Percentiles rank a stretch among this genome's conserved stretches.
phyloP scores from a whole-genome alignment of 2,329 filamentous ascomycete species.

The Lojkania enalia region DNA sequence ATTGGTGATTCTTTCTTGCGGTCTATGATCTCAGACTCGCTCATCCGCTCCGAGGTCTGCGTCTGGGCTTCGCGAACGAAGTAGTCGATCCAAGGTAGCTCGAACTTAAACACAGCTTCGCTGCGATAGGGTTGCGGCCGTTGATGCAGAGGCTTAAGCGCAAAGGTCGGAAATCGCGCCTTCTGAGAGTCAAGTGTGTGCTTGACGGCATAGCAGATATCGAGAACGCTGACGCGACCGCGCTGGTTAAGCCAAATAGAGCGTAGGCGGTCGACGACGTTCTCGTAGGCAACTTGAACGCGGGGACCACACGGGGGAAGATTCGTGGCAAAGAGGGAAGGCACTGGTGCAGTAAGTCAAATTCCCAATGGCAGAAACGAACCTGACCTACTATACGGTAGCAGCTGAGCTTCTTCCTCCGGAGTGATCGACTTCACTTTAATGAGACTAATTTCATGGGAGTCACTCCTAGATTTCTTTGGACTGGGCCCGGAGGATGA shows the following conservation, averaged over 20 bases:
- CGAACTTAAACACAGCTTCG: constrained; percentile 23
- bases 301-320: constrained; percentile 28
- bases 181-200: constrained; percentile 15
- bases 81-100: constrained; percentile 29
- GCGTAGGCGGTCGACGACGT: constrained; percentile 23
- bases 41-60: constrained; percentile 11
- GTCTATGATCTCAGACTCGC: constrained; percentile 17
- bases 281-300: constrained; percentile 31
- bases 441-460: constrained; percentile 4
- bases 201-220: constrained; percentile 17
- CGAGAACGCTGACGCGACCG: constrained; percentile 8
- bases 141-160: constrained; percentile 1
- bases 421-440: constrained; percentile 1
- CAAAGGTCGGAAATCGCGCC: constrained; percentile 2
- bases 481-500: constrained; percentile 5
- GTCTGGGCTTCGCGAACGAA: constrained; percentile 26
- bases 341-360: constrained; percentile 21
- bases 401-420: constrained; percentile 9
- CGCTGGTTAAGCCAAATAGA: constrained; percentile 19
- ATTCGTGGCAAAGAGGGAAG: constrained; percentile 24
- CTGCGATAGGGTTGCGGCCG: constrained; percentile 26
- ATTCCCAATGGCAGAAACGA: background rate
- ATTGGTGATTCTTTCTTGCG: constrained; percentile 14
- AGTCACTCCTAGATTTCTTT: constrained; percentile 7
- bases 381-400: constrained; percentile 20